Evolutionary conservation across 495 filamentous ascomycete genomes (phyloP), one percentile per base, ranked within the genome.

Genomic region (Usnea hakonensis): DNA sequence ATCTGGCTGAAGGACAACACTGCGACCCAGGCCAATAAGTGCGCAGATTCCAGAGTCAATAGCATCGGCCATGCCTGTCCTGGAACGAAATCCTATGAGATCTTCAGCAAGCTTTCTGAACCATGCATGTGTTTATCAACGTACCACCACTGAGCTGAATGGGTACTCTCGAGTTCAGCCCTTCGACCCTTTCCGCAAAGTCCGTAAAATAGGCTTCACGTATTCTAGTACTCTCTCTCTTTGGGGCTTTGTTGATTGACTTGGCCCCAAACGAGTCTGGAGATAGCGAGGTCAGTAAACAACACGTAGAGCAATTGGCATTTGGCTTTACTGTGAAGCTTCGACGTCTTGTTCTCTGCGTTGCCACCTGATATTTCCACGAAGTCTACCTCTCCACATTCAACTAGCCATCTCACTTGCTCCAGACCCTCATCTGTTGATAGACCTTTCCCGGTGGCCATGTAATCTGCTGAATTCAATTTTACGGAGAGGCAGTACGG

Each of bases 1-100:
- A 50, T 68, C 61, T 53, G 70, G 68, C 55, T 72, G 53, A 50
- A 63, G 54, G 16, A 63, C 40, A 11, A 33, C 61, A n/a, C 40
- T 57, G 56, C 67, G 57, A 26, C 67, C 65, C n/a, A 69, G 60
- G 16, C 65, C 62, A 28, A 69, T 69, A 46, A 68, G 61, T 36
- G 64, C 54, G 48, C 65, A 69, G 41, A 59, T 36, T n/a, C 65
- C 55, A 21, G 55, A 60, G 21, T 65, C 48, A 40, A 69, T 63
- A 2, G 68, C 68, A 62, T 69, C 68, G 17, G 67, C 68, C 68
- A 70, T 70, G 33, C 68, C 68, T 5, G 44, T 63, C 58, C 66
- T 30, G 3, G 59, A 61, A 33, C 68, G 63, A 28, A 70, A 70
- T n/a, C 68, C 68, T 58, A n/a, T 58, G 3, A 41, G 40, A 19